Conservation (phyloP, 2,329 filamentous ascomycete species). For the Helicocarpus griseus region DNA sequence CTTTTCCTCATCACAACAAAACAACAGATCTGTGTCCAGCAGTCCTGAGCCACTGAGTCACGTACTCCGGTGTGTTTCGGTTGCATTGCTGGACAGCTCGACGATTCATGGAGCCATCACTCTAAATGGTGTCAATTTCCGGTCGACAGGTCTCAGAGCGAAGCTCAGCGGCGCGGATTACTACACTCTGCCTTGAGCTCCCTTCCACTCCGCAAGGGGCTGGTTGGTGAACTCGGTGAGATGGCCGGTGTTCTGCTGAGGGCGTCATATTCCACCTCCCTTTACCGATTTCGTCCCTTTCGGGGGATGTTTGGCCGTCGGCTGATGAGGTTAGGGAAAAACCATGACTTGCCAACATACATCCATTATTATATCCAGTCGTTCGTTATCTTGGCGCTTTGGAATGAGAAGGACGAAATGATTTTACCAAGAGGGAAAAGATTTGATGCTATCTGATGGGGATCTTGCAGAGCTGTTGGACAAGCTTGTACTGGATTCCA, state of each 20-base stretch:
- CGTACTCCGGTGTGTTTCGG: conserved; percentile 47
- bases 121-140: conserved; percentile 71
- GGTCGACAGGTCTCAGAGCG: conserved; percentile 91
- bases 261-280: conserved; percentile 82
- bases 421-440: background rate
- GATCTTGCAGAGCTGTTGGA: background rate
- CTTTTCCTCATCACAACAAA: conserved; percentile 33
- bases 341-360: conserved; percentile 71
- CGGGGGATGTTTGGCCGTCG: conserved; percentile 52
- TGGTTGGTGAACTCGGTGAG: conserved; percentile 55
- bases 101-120: conserved; percentile 72
- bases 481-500: background rate
- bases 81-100: conserved; percentile 78
- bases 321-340: conserved; percentile 80
- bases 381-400: background rate
- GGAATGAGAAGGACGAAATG: background rate
- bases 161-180: conserved; percentile 46
- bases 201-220: conserved; percentile 33
- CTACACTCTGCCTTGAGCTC: conserved; percentile 51
- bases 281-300: conserved; percentile 53
- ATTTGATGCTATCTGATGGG: background rate
- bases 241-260: conserved; percentile 39
- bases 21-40: conserved; percentile 81
- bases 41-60: conserved; percentile 50
- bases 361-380: background rate